Percentiles rank a stretch among this genome's conserved stretches.
phyloP scores from a whole-genome alignment of 2,329 filamentous ascomycete genomes.

The Aspergillus jensenii region DNA sequence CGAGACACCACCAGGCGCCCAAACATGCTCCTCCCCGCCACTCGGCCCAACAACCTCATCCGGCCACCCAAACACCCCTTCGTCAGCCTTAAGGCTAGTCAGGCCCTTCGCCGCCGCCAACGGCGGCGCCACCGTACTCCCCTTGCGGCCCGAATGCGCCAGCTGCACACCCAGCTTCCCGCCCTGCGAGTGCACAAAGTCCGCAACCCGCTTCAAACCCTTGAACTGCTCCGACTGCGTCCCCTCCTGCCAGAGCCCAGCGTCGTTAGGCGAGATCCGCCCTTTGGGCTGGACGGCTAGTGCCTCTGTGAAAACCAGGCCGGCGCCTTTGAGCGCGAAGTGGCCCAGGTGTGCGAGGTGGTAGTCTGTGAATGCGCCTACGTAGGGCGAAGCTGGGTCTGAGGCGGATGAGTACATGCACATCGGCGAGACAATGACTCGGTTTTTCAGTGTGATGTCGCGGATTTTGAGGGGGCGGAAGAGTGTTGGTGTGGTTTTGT shows the following conservation, averaged over 20 bases:
- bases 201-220: conserved; percentile 4
- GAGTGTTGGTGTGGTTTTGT: background rate
- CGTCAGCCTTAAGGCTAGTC: background rate
- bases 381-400: conserved; percentile 46
- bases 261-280: conserved; percentile 5
- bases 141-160: conserved; percentile 6
- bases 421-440: conserved; percentile 6
- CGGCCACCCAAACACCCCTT: conserved; percentile 5
- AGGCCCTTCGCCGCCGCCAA: background rate
- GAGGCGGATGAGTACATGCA: conserved; percentile 6
- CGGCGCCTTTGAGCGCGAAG: conserved; percentile 2
- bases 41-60: conserved; percentile 1
- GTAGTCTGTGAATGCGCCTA: conserved; percentile 3
- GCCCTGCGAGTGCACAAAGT: conserved; percentile 9
- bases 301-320: conserved; percentile 2
- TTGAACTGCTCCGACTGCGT: conserved; percentile 52
- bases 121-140: conserved; percentile 2
- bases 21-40: conserved; percentile 2
- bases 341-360: conserved; percentile 7
- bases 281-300: conserved; percentile 2
- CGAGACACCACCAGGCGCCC: conserved; percentile 28
- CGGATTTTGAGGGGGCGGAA: conserved; percentile 2
- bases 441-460: conserved; percentile 5
- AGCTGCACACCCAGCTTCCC: conserved; percentile 1
- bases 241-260: conserved; percentile 2